These are phyloP conservation scores for Cordyceps javanica DNA, from an alignment of 2,329 filamentous ascomycete species.

Conservation along the genomic window DNA sequence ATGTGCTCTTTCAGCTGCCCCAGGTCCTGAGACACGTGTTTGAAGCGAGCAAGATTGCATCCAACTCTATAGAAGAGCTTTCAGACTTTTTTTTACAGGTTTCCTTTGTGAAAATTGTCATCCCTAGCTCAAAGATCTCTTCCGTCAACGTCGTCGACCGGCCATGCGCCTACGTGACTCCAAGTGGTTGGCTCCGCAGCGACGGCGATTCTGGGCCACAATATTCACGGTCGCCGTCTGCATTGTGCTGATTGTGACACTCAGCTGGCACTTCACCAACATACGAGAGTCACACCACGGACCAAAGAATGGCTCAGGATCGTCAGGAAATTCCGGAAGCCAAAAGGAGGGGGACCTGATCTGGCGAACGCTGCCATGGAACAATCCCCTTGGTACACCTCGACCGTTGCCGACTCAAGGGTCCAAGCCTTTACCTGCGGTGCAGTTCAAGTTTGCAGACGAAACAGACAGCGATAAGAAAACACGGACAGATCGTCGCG, in stretches of 20 bases:
- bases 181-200: neutral
- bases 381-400: conserved; percentile 1
- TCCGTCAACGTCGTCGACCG: neutral
- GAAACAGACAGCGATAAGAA: conserved; percentile 16
- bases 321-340: neutral
- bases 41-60: too few species aligned
- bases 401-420: conserved; percentile 2
- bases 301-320: neutral
- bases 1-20: neutral
- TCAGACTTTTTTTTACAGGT: neutral
- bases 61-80: neutral
- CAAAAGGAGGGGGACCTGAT: neutral
- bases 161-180: neutral
- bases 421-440: neutral
- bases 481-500: conserved; percentile 29
- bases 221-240: neutral
- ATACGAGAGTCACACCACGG: neutral
- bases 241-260: neutral
- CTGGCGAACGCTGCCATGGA: conserved; percentile 9
- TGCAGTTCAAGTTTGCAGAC: conserved; percentile 9
- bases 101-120: neutral
- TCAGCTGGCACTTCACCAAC: neutral
- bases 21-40: neutral
- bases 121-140: neutral
- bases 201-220: neutral